These are phyloP conservation scores for Suhomyces faveliae DNA, from an alignment of 805 yeast species.

Conservation along the genomic window DNA sequence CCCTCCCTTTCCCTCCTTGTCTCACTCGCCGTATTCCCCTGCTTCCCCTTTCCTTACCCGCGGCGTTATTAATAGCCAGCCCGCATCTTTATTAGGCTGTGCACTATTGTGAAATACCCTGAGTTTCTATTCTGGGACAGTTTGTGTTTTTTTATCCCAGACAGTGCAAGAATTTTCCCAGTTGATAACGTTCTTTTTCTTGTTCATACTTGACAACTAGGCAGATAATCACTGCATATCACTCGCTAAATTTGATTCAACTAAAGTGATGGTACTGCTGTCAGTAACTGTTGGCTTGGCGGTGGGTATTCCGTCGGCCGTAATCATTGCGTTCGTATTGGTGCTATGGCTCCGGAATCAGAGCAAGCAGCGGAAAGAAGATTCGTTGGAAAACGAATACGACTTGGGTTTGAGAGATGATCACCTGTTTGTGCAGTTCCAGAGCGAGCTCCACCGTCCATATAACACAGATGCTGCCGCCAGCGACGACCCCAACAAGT, in stretches of 20 bases:
- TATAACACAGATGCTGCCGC: conserved; percentile 1
- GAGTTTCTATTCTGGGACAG: conserved; percentile 1
- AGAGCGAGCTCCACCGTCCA: conserved; percentile 35
- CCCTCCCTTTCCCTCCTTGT: not conserved
- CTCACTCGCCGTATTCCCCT: too few relatives aligned
- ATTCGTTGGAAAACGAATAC: conserved; percentile 23
- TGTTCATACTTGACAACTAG: not conserved
- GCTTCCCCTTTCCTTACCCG: not conserved
- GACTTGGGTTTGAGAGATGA: conserved; percentile 39
- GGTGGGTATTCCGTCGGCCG: conserved; percentile 38
- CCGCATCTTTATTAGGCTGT: not conserved
- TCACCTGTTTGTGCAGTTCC: conserved; percentile 34
- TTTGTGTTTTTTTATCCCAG: not conserved
- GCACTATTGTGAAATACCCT: not conserved
- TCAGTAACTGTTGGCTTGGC: conserved; percentile 42
- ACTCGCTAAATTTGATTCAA: not conserved
- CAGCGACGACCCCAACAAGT: conserved; percentile 12
- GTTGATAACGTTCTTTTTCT: not conserved
- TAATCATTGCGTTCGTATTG: conserved; percentile 24
- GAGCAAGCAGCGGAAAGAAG: conserved; percentile 33
- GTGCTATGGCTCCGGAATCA: conserved; percentile 31
- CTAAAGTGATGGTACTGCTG: not conserved
- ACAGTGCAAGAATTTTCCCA: not conserved
- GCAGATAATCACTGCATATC: not conserved
- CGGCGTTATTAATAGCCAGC: not conserved